Evolutionary conservation across 768 basidiomycete species (phyloP).

Genomic region (Leucosporidium scottii): DNA sequence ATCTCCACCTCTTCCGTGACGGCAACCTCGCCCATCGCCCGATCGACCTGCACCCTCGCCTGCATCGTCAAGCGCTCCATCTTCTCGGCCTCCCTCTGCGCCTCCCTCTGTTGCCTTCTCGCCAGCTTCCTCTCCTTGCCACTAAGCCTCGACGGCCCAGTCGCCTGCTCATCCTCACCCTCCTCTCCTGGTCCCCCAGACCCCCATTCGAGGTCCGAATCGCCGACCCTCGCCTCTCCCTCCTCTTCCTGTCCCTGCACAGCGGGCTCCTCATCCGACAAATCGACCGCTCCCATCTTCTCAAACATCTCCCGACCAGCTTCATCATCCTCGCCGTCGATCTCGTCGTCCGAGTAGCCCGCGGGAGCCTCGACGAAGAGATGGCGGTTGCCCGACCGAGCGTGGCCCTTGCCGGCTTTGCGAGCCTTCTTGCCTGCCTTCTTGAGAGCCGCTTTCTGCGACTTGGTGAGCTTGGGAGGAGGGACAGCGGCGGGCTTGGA

Average conservation of each 20-base stretch:
- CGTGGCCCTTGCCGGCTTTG: constrained; percentile 19
- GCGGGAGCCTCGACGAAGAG: neutral
- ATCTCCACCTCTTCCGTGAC: constrained; percentile 8
- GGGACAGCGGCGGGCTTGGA: neutral
- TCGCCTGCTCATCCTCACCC: neutral
- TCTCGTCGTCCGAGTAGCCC: constrained; percentile 16
- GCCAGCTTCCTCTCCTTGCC: neutral
- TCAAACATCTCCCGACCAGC: constrained; percentile 12
- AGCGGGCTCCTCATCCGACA: neutral
- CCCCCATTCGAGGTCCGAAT: constrained; percentile 33
- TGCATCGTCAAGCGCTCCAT: constrained; percentile 15
- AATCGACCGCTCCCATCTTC: constrained; percentile 2
- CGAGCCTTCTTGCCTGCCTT: constrained; percentile 11
- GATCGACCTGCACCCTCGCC: constrained; percentile 21
- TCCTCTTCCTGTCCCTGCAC: neutral
- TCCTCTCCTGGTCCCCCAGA: neutral
- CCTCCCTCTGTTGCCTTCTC: constrained; percentile 11
- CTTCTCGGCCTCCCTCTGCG: constrained; percentile 25
- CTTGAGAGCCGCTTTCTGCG: constrained; percentile 19
- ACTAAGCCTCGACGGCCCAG: neutral
- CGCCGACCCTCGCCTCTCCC: constrained; percentile 10
- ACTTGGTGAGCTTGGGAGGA: constrained; percentile 14
- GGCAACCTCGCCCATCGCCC: neutral
- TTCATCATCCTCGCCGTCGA: neutral
- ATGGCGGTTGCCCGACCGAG: constrained; percentile 18